Evolutionary conservation across 2,329 filamentous ascomycete genomes (phyloP), one percentile per base, ranked within the genome.

Genomic region (Sporothrix brasiliensis): DNA sequence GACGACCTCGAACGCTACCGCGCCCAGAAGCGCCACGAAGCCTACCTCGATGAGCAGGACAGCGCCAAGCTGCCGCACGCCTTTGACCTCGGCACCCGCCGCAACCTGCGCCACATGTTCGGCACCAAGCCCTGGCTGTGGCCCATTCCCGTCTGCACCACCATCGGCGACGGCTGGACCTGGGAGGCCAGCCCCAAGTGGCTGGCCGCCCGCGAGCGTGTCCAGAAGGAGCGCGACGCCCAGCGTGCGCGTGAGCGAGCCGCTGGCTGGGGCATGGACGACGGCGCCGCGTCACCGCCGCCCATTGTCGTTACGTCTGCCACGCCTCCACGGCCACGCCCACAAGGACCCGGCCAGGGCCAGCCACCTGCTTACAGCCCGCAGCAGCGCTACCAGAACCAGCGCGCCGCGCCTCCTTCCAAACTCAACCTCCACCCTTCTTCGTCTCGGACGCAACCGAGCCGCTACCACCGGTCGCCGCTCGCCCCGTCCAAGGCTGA

Each of bases 11-110:
- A 89, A 77, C 84, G 83, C 10, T 78, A 85, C 70, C 85, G 86
- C 72, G 83, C 85, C 10, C 81, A 83, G 71, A 83, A 82, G 72
- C 84, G 86, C 50, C 87, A 88, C 76, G 85, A 88, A 73, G 86
- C 87, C 69, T 98, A 97, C 78, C 87, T 98, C 19, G 92, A 97
- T 77, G 93, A 98, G 78, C 87, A 93, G 78, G 94, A 97, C 79
- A 92, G 90, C 67, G 88, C 92, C 75, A 93, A 92, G 77, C 86
- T 99, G 34, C 95, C 95, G 1, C 94, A 95, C 77, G 95, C 94
- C 2, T 99, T 99, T 77, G 92, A 99, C 76, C 87, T 97, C 1
- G 95, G 95, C 71, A 91, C 90, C 86, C 88, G 86, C 71, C 87
- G 86, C 54, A 99, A 99, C 78, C 79, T 98, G 5, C 77, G 81